Percentiles rank a stretch among this genome's conserved stretches.
These are phyloP conservation scores for Mangifera indica DNA, from an alignment of 345 rosid species.

Conservation along the genomic window DNA sequence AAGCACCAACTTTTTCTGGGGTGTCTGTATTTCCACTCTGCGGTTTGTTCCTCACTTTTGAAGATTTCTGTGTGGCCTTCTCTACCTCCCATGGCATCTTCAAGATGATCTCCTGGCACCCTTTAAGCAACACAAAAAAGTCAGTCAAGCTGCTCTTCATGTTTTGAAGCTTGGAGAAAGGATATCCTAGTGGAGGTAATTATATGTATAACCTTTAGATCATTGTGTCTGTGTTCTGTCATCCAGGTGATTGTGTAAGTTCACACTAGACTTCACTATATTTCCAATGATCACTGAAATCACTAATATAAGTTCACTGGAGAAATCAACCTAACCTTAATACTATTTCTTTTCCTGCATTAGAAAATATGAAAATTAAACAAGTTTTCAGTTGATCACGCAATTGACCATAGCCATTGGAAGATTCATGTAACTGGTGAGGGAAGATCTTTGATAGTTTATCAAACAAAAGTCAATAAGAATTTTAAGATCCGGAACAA, in stretches of 20 bases:
- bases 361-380: background rate
- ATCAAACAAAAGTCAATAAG: too few relatives aligned
- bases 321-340: background rate
- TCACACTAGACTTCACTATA: background rate
- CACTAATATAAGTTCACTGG: too few relatives aligned
- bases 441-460: too few relatives aligned
- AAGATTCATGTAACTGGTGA: too few relatives aligned
- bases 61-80: conserved; percentile 8
- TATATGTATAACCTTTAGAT: background rate
- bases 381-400: too few relatives aligned
- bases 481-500: too few relatives aligned
- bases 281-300: background rate
- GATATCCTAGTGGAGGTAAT: background rate
- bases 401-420: too few relatives aligned
- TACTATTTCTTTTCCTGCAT: background rate
- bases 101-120: background rate
- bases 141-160: background rate
- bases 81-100: background rate
- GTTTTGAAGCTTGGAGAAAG: background rate
- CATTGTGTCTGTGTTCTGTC: background rate
- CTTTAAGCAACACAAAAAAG: background rate
- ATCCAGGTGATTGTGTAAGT: background rate
- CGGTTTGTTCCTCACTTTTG: conserved; percentile 1
- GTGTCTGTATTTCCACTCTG: background rate
- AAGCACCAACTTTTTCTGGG: background rate